Base-by-base conservation (phyloP, 1,139 yeast species). In the Magnusiomyces paraingens region DNA sequence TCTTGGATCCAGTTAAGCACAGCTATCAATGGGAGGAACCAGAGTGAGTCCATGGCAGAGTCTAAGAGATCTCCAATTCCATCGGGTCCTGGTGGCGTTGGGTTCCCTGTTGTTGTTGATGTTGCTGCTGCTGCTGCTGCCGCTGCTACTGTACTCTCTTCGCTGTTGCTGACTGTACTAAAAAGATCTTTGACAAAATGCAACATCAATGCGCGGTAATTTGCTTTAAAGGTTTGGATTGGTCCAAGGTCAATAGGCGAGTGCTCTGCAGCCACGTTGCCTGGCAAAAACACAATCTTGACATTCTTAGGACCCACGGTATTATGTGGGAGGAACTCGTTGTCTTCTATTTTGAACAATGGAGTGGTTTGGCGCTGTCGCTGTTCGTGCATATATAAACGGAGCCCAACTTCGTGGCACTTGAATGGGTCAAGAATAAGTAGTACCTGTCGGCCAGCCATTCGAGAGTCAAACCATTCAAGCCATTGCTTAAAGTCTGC, bases 201-300 rank as follows among this genome's bases (percentile, higher is more conserved):
- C 12, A 52, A 22, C 26, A 55, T 32, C 3, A 20, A 17, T 40
- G 50, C 43, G 8, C 57, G 43, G 17, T 55, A 55, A 5, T 45
- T 35, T 3, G 57, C 57, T 40, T 55, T 55, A 49, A 55, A 55
- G 21, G 52, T 52, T 17, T 55, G 53, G n/a, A 55, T 18, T 14
- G 51, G 46, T 3, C 57, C 57, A 3, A 52, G 50, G 12, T 55
- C 55, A 41, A 51, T 41, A 1, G 57, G 57, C 15, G 41, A 47
- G 42, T 47, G 47, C 18, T 36, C 40, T 26, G 45, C 21, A 2
- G 54, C 21, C 10, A 52, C 14, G 21, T 52, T 47, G 10, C 53
- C 51, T 4, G 57, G 57, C 15, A 52, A 41, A 15, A 55, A 47
- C 39, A 38, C 43, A 20, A 55, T 49, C 22, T 50, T 40, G 5